phyloP scores from a whole-genome alignment of 495 filamentous ascomycete genomes.

The Daldinia vernicosa region DNA sequence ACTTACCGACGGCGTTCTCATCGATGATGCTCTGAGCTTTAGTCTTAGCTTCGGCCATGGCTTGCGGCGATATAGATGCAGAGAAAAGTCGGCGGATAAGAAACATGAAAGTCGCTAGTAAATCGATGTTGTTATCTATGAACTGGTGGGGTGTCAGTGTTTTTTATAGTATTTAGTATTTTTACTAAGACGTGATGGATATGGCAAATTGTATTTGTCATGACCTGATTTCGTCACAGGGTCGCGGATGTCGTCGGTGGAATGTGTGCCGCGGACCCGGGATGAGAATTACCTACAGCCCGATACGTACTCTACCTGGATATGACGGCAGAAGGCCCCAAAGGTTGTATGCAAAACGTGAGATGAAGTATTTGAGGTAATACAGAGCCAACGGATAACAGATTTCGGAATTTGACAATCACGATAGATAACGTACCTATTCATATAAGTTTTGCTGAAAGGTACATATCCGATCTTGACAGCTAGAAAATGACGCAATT shows the following conservation, averaged over 20 bases:
- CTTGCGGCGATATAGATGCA: slow-evolving; percentile 64
- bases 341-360: too few relatives aligned
- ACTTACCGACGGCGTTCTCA: slow-evolving; percentile 87
- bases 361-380: background rate
- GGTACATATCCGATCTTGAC: background rate
- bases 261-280: slow-evolving; percentile 3
- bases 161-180: background rate
- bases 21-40: slow-evolving; percentile 90
- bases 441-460: background rate
- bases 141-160: background rate
- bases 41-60: slow-evolving; percentile 85
- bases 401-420: background rate
- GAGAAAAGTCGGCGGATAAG: slow-evolving; percentile 82
- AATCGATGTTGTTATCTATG: background rate
- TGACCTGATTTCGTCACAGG: background rate
- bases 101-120: slow-evolving; percentile 64
- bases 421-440: background rate
- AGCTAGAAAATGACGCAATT: slow-evolving; percentile 10
- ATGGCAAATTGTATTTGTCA: slow-evolving; percentile 11
- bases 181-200: background rate
- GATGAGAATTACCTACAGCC: background rate
- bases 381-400: background rate
- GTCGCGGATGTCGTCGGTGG: slow-evolving; percentile 1
- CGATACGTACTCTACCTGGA: background rate
- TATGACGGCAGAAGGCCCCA: too few relatives aligned